Conservation (phyloP, 1,284 basidiomycete species). For the Ustilago nuda region DNA sequence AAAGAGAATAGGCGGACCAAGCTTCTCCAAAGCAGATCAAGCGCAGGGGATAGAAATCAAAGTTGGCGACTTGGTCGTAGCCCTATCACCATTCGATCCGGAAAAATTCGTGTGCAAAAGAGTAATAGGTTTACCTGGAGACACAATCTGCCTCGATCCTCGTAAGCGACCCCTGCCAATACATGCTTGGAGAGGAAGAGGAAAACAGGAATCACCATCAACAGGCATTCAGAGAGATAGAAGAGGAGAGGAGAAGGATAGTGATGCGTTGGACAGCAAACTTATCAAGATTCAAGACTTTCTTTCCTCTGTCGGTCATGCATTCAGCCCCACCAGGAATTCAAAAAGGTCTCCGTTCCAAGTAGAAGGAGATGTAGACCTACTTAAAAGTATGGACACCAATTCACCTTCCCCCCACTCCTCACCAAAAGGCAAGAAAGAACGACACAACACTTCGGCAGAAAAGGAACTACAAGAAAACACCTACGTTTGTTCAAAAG, state of each 20-base stretch:
- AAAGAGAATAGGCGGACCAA: slow-evolving; percentile 18
- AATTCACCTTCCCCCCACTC: not conserved
- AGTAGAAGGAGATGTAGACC: slow-evolving; percentile 14
- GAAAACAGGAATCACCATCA: not conserved
- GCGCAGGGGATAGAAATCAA: slow-evolving; percentile 55
- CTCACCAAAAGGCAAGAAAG: slow-evolving; percentile 1
- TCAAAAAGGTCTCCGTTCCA: not conserved
- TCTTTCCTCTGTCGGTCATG: slow-evolving; percentile 4
- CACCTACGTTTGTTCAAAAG: slow-evolving; percentile 28
- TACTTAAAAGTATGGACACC: slow-evolving; percentile 37
- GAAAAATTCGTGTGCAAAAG: slow-evolving; percentile 85
- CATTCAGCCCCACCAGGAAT: not conserved
- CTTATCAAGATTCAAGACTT: slow-evolving; percentile 24
- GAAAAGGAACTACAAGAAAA: slow-evolving; percentile 13
- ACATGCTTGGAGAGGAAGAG: slow-evolving; percentile 23
- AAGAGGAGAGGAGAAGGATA: not conserved
- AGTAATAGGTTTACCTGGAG: slow-evolving; percentile 88
- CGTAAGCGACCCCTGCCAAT: slow-evolving; percentile 61
- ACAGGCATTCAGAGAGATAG: not conserved
- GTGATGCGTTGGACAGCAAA: slow-evolving; percentile 10
- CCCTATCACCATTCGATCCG: slow-evolving; percentile 80
- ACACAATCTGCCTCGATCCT: slow-evolving; percentile 87
- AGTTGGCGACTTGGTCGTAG: slow-evolving; percentile 82
- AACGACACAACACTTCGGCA: slow-evolving; percentile 21
- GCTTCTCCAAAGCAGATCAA: slow-evolving; percentile 45